Base-by-base conservation (phyloP, 106 monocot genomes). In the Narthecium ossifragum region DNA sequence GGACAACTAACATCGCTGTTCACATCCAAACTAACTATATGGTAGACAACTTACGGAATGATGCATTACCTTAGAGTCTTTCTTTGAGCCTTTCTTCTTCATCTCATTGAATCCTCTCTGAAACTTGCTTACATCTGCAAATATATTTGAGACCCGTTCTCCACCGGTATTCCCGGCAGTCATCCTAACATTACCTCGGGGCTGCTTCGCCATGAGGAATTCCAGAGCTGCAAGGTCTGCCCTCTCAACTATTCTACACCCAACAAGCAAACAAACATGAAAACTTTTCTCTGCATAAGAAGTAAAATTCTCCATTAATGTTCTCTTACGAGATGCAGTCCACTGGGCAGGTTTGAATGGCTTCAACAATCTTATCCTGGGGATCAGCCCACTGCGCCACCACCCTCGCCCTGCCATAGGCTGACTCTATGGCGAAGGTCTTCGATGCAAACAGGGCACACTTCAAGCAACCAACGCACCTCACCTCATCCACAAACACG, bases 151-250 rank as follows among this genome's bases (percentile, higher is more conserved):
- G 4, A 74, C 83, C 7, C 82, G 76, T n/a, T 29, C 59, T 14
- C 84, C 84, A 13, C 21, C 80, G 1, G 75, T 68, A 41, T 78
- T 76, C 5, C 88, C 76, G 18, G 73, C 70, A 1, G 78, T 70
- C 66, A 87, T 70, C 51, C 80, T 69, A 14, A 84, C 92, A 21
- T 38, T 66, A 17, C 80, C 80, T 5, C 92, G 71, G 2, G 84
- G 88, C 65, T 88, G 88, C 81, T 93, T 93, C 0, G 92, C 84
- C 92, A 93, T 93, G 48, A 88, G 75, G 65, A 79, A 88, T 61
- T 93, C 92, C 0, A 93, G 75, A 1, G 85, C 78, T 33, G 92
- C 78, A 25, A 93, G 84, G 10, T 93, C 62, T 23, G 84, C 76
- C 31, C 84, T 80, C 24, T 80, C 81, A 24, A 92, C 78, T 8